phyloP scores from a whole-genome alignment of 208 protist species.

The Dictyostelium gargantuum region DNA sequence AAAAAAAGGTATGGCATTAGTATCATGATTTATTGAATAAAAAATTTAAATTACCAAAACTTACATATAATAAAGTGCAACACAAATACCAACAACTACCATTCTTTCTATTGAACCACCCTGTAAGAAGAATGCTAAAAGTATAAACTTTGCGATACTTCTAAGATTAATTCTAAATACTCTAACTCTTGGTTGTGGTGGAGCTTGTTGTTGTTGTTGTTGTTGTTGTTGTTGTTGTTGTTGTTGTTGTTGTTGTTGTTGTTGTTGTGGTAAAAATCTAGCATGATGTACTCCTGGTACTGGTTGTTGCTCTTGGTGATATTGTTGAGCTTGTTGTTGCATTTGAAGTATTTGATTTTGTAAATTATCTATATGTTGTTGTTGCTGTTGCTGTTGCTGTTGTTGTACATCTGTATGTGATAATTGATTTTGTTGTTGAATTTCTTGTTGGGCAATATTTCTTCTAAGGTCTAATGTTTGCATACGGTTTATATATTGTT shows the following conservation, averaged over 20 bases:
- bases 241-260: not conserved
- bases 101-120: constrained; percentile 25
- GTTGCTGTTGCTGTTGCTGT: not conserved
- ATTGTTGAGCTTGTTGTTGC: not conserved
- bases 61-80: constrained; percentile 2
- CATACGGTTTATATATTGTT: not conserved
- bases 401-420: not conserved
- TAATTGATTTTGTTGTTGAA: too few relatives aligned
- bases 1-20: not conserved
- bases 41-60: not conserved
- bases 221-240: not conserved
- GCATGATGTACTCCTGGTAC: not conserved
- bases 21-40: not conserved
- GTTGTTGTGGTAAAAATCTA: too few relatives aligned
- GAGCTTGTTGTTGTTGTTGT: not conserved
- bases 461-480: too few relatives aligned
- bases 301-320: not conserved
- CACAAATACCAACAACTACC: not conserved
- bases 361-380: not conserved
- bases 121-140: not conserved
- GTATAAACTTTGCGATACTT: not conserved
- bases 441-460: too few relatives aligned
- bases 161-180: constrained; percentile 24
- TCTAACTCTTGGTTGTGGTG: not conserved
- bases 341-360: not conserved